A percentile compares a stretch with the other conserved stretches of the same genome.
phyloP scores from a whole-genome alignment of 2,329 filamentous ascomycete genomes.

The Monosporascus sp. region DNA sequence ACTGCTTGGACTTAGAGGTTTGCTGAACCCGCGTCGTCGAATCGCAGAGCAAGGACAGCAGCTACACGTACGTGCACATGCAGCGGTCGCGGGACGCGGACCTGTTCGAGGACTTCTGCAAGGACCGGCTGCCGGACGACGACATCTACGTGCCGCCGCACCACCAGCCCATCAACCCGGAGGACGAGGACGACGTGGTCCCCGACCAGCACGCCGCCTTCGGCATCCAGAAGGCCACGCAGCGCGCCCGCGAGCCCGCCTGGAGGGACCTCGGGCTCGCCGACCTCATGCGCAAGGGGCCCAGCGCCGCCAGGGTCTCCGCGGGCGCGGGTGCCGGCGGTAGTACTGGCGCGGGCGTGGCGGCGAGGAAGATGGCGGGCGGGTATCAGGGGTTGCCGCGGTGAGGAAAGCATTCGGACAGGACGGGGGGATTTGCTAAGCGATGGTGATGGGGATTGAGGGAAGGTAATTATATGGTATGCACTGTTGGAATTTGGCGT shows the following conservation, averaged over 20 bases:
- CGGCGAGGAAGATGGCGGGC: constrained; percentile 3
- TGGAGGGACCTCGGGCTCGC: constrained; percentile 78
- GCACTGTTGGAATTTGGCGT: too few species aligned
- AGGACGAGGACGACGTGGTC: constrained; percentile 85
- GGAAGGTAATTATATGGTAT: not conserved
- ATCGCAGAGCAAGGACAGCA: constrained; percentile 65
- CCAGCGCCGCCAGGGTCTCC: constrained; percentile 24
- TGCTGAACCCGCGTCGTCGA: constrained; percentile 3
- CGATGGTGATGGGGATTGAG: not conserved
- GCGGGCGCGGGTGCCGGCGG: constrained; percentile 8
- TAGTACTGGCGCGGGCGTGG: constrained; percentile 1
- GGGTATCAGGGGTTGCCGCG: constrained; percentile 29
- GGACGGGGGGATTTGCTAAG: constrained; percentile 1
- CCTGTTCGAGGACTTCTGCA: constrained; percentile 73
- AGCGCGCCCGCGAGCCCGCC: constrained; percentile 63
- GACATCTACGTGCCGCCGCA: constrained; percentile 78
- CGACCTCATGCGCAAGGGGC: constrained; percentile 63
- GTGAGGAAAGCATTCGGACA: constrained; percentile 14
- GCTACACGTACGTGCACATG: constrained; percentile 72
- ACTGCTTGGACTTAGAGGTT: not conserved
- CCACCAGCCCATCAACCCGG: constrained; percentile 77
- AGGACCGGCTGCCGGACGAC: constrained; percentile 66
- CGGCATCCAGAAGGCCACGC: constrained; percentile 76
- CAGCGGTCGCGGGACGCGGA: constrained; percentile 67
- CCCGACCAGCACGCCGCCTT: constrained; percentile 86